A percentile compares a stretch with the other conserved stretches of the same genome.
Conservation (phyloP, 306 rosid species). For the Glycyrrhiza uralensis region DNA sequence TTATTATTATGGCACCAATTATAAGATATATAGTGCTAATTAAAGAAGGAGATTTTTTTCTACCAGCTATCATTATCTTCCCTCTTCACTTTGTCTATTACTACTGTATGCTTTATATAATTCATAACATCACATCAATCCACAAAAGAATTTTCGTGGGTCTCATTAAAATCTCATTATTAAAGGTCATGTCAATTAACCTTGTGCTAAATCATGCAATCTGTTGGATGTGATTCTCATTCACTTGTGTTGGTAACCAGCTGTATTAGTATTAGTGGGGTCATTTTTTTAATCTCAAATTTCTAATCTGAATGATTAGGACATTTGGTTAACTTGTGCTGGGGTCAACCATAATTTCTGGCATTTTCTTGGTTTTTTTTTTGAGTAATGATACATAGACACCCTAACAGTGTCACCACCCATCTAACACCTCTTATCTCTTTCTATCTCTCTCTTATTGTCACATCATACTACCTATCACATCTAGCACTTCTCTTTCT, state of each 20-base stretch:
- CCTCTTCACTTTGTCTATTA: slow-evolving; percentile 17
- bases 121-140: slow-evolving; percentile 42
- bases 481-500: too few species aligned
- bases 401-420: too few species aligned
- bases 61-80: slow-evolving; percentile 36
- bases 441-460: too few species aligned
- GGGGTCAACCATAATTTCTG: slow-evolving; percentile 78
- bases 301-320: slow-evolving; percentile 65
- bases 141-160: slow-evolving; percentile 35
- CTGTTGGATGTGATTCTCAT: slow-evolving; percentile 62
- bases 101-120: slow-evolving; percentile 33
- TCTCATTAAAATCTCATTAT: slow-evolving; percentile 33
- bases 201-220: slow-evolving; percentile 47
- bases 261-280: slow-evolving; percentile 70
- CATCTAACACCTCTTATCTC: too few species aligned
- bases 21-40: slow-evolving; percentile 77
- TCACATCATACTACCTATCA: too few species aligned
- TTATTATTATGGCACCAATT: slow-evolving; percentile 44
- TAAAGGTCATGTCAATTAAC: slow-evolving; percentile 65
- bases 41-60: slow-evolving; percentile 41
- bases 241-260: slow-evolving; percentile 76
- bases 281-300: slow-evolving; percentile 29
- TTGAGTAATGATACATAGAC: too few species aligned
- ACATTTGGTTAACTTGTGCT: slow-evolving; percentile 39
- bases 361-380: slow-evolving; percentile 43